Percentiles rank a stretch among this genome's conserved stretches.
Conservation (phyloP, 805 yeast species). For the Nakazawaea wickerhamii region DNA sequence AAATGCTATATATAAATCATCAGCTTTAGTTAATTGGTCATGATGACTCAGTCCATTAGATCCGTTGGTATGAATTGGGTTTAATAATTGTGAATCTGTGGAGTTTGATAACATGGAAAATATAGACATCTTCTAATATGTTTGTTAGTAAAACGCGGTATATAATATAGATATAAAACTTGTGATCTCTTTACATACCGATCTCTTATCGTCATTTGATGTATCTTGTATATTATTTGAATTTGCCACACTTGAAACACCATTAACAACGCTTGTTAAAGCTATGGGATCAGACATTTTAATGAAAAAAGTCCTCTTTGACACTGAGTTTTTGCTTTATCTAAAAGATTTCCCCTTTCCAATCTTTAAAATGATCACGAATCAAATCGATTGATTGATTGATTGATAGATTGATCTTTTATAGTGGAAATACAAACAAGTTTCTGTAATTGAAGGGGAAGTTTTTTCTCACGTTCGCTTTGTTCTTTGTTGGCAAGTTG, state of each 20-base stretch:
- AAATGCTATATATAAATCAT: conserved; percentile 1
- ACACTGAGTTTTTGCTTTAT: too few relatives aligned
- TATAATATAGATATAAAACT: too few relatives aligned
- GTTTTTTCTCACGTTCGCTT: too few relatives aligned
- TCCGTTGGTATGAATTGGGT: background rate
- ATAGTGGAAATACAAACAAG: too few relatives aligned
- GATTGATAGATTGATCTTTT: background rate
- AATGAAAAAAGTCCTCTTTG: too few relatives aligned
- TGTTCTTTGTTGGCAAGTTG: too few relatives aligned
- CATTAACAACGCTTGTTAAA: background rate
- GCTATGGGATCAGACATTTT: background rate
- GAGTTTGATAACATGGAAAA: conserved; percentile 5
- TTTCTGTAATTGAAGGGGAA: background rate
- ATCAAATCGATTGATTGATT: too few relatives aligned
- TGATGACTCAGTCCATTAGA: background rate
- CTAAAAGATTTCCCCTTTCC: background rate
- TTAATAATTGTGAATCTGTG: background rate
- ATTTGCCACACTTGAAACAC: background rate
- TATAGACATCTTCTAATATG: conserved; percentile 7
- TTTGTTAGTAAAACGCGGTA: conserved; percentile 1
- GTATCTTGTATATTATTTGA: background rate
- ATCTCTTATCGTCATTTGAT: too few relatives aligned
- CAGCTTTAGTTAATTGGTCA: background rate
- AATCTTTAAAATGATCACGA: too few relatives aligned
- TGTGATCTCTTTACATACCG: background rate